Base-by-base conservation (phyloP, 352 stramenopile genomes). In the Phytophthora podocarpi region DNA sequence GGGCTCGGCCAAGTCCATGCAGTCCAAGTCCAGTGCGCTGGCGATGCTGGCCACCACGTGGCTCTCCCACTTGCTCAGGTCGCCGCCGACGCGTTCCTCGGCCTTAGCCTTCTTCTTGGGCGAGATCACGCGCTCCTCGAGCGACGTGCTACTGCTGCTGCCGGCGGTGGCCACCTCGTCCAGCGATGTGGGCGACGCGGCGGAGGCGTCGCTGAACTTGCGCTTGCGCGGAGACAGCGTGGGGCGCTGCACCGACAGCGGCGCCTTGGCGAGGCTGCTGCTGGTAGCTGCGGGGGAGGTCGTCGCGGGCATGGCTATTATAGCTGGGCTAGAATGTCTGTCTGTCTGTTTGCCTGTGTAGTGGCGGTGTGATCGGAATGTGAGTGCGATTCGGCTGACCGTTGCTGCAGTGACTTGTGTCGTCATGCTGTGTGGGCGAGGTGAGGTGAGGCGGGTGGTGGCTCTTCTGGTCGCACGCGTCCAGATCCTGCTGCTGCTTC, bases 61-160 rank as follows among this genome's bases (percentile, higher is more conserved):
- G 50, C 40, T 62, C 37, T 71, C 66, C 69, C 65, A 78, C 51
- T 78, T 81, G 61, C 16, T 67, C 47, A 64, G 55, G 24, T 67
- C 47, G 24, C 49, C 32, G n/a, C 36, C 32, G 37, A 8, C 21
- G 26, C 42, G 32, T 15, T 63, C 51, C 42, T 79, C 67, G 23
- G 70, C 56, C 28, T 66, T 68, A 4, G 42, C 30, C 49, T 82
- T 82, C 67, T 82, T 82, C 70, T 79, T 82, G 28, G 73, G 70
- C 18, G 73, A 82, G 42, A 82, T 82, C 28, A 69, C 63, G 42
- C 39, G 37, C 56, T 64, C 47, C 48, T 76, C 70, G 24, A 64
- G 41, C 12, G 47, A 7, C 12, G 21, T 23, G 47, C 27, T 26
- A 42, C 5, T 54, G 40, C 36, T 41, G 15, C 1, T 65, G 26